Base-by-base conservation (phyloP, 768 basidiomycete genomes). In the Agrocybe pediades region DNA sequence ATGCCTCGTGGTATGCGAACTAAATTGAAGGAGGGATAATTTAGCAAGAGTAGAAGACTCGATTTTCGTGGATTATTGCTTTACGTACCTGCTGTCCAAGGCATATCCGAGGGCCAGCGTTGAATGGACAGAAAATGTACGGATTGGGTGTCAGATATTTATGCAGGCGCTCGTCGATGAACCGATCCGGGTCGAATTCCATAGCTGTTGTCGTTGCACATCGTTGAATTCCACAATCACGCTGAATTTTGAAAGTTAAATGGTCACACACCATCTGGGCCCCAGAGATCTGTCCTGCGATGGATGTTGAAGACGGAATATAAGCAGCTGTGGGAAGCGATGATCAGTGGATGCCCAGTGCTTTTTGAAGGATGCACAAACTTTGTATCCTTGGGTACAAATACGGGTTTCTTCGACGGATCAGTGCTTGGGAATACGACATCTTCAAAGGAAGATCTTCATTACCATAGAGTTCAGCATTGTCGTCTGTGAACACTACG, bases 1-100 rank as follows among this genome's bases (percentile, higher is more conserved):
- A 83, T 6, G 77, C 67, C 61, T 86, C 84, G 54, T 86, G 75
- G 67, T 88, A 87, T 8, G 86, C 86, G 61, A 86, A 85, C 79
- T 86, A 27, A 29, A 20, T 23, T 9, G 8, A 51, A 25, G 24
- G 20, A 23, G 27, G 54, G 42, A 36, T 20, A 39, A 19, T 7
- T 13, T 39, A 4, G 9, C n/a, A 11, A 25, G n/a, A 3, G n/a
- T 27, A 17, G 16, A 26, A 43, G 25, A 29, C n/a, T n/a, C n/a
- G n/a, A n/a, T n/a, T n/a, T n/a, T n/a, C n/a, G n/a, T n/a, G n/a
- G n/a, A n/a, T n/a, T 2, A 29, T n/a, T 6, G 0, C 9, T 30
- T 44, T 33, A 9, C 62, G 23, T 43, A 74, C 75, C 65, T 76
- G 74, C 60, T 76, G 74, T 20, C 76, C 73, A 9, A 73, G 62